Conservation (phyloP, 2,329 filamentous ascomycete genomes). For the Sphaerulina populicola region DNA sequence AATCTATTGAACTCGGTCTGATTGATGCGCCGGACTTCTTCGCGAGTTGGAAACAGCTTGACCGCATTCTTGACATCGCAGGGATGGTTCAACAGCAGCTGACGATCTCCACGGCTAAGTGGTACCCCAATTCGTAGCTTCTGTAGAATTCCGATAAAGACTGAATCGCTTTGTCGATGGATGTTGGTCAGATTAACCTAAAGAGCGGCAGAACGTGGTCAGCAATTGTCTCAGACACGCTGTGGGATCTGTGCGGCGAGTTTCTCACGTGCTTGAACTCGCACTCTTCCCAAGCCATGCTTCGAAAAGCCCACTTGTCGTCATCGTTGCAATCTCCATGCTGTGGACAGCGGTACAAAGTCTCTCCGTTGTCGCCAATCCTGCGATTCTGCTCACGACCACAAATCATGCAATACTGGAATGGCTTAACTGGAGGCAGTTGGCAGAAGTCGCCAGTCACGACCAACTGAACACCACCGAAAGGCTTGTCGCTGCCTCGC, state of each 20-base stretch:
- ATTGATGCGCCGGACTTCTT: slow-evolving; percentile 20
- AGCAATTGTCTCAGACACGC: no score
- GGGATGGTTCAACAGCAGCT: slow-evolving; percentile 41
- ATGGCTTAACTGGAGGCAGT: slow-evolving; percentile 52
- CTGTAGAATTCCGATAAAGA: slow-evolving; percentile 50
- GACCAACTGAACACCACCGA: slow-evolving; percentile 36
- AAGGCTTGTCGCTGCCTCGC: slow-evolving; percentile 7
- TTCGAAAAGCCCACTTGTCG: slow-evolving; percentile 56
- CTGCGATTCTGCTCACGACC: slow-evolving; percentile 32
- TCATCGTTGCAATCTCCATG: slow-evolving; percentile 39
- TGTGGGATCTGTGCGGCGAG: no score
- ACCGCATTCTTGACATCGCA: slow-evolving; percentile 28
- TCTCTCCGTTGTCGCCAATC: slow-evolving; percentile 15
- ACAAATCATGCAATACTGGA: slow-evolving; percentile 46
- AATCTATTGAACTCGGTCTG: slow-evolving; percentile 13
- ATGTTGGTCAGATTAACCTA: slow-evolving; percentile 46
- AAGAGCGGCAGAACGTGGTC: no score
- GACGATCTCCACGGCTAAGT: slow-evolving; percentile 34
- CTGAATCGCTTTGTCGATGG: slow-evolving; percentile 49
- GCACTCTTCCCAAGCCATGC: slow-evolving; percentile 48
- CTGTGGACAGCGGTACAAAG: slow-evolving; percentile 29
- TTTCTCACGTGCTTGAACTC: slow-evolving; percentile 40
- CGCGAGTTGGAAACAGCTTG: slow-evolving; percentile 23
- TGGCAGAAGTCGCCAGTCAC: slow-evolving; percentile 52
- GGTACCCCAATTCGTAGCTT: slow-evolving; percentile 45